These are phyloP conservation scores for Geranium brycei DNA, from an alignment of 345 rosid genomes.

Conservation along the genomic window DNA sequence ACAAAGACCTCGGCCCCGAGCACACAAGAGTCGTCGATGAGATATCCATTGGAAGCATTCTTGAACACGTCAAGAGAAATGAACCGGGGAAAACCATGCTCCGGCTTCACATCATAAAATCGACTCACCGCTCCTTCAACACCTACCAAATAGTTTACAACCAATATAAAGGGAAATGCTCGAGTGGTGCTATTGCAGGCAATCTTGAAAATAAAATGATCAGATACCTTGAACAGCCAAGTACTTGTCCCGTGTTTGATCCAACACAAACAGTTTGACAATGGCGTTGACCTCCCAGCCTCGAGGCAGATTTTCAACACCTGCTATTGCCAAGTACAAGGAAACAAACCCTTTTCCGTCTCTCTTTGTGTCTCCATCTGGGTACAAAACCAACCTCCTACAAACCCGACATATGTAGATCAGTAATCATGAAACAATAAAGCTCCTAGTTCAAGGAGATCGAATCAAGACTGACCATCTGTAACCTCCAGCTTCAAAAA, in stretches of 20 bases:
- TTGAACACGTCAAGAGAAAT: background rate
- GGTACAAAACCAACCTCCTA: conserved; percentile 13
- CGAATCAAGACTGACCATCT: too few species aligned
- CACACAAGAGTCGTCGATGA: background rate
- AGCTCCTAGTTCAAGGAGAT: too few species aligned
- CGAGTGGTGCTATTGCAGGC: too few species aligned
- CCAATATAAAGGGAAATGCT: too few species aligned
- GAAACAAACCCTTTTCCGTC: conserved; percentile 5
- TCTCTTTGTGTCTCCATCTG: conserved; percentile 8
- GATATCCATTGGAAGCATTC: background rate
- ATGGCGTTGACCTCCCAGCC: conserved; percentile 7
- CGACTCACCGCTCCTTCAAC: conserved; percentile 3
- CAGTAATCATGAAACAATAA: too few species aligned
- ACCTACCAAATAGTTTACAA: too few species aligned
- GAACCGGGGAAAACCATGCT: conserved; percentile 1
- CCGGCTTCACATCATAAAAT: conserved; percentile 1
- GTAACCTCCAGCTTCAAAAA: too few species aligned
- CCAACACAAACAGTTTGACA: conserved; percentile 6
- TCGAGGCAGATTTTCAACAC: background rate
- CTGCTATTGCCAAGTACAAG: conserved; percentile 7
- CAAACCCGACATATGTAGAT: background rate
- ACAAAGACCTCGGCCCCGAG: conserved; percentile 2
- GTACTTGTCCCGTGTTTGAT: background rate
- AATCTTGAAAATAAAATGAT: too few species aligned
- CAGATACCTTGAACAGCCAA: background rate